phyloP scores from a whole-genome alignment of 441 rosid species.

The Eugenia klotzschiana region DNA sequence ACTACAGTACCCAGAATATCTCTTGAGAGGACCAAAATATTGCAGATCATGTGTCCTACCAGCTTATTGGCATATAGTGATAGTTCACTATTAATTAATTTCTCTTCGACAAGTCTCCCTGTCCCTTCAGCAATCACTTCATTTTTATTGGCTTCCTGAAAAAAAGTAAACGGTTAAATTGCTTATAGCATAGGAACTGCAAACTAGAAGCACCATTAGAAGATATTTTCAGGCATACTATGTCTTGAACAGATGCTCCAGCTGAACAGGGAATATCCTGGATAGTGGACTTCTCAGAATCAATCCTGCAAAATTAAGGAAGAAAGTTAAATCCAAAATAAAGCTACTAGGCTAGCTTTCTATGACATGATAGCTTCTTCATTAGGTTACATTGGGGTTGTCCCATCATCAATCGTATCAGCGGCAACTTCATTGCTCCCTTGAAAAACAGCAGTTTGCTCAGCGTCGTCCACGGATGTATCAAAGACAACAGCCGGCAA shows the following conservation, averaged over 20 bases:
- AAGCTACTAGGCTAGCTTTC: neutral
- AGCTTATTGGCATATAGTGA: conserved; percentile 42
- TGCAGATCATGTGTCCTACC: conserved; percentile 22
- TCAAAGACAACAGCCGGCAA: conserved; percentile 19
- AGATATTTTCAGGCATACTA: conserved; percentile 24
- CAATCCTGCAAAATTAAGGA: conserved; percentile 26
- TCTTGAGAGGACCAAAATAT: neutral
- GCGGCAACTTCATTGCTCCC: conserved; percentile 26
- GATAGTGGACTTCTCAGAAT: conserved; percentile 14
- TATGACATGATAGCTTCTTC: neutral
- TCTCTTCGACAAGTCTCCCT: conserved; percentile 35
- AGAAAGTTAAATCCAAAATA: neutral
- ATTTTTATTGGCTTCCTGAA: conserved; percentile 39
- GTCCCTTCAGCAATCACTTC: conserved; percentile 26
- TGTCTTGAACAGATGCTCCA: conserved; percentile 23
- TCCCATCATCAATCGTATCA: conserved; percentile 10
- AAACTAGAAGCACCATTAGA: conserved; percentile 4
- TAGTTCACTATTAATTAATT: conserved; percentile 36
- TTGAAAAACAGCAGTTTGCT: conserved; percentile 11
- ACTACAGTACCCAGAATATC: conserved; percentile 5
- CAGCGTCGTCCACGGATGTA: conserved; percentile 7
- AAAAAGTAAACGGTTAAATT: conserved; percentile 3
- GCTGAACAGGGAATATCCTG: conserved; percentile 22
- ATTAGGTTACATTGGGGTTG: conserved; percentile 23
- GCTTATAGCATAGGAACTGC: neutral